Conservation (phyloP, 306 rosid genomes). For the Corylus heterophylla region DNA sequence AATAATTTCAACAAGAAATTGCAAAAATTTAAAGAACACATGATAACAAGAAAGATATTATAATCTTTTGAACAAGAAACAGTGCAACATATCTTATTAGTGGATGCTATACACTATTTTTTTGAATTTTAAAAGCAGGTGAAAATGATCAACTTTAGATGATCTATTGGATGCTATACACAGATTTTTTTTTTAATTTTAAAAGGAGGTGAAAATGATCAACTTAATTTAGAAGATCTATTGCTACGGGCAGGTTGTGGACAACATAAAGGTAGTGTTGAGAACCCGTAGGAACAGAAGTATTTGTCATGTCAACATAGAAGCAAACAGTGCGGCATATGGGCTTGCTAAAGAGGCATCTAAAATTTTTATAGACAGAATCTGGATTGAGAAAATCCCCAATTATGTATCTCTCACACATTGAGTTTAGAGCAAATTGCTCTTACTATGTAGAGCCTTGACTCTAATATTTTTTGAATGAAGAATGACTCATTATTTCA, state of each 20-base stretch:
- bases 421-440: too few relatives aligned
- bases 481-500: too few relatives aligned
- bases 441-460: too few relatives aligned
- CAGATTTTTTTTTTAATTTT: background rate
- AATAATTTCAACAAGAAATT: background rate
- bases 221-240: background rate
- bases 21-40: background rate
- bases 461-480: too few relatives aligned
- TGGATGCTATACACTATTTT: background rate
- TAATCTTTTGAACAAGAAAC: background rate
- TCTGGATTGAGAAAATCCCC: too few relatives aligned
- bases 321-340: too few relatives aligned
- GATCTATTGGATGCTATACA: background rate
- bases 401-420: too few relatives aligned
- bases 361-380: too few relatives aligned
- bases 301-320: too few relatives aligned
- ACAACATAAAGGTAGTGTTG: too few relatives aligned
- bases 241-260: background rate
- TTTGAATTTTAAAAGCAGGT: background rate
- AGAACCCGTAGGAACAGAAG: too few relatives aligned
- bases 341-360: too few relatives aligned
- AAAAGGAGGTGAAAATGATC: background rate
- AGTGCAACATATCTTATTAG: background rate
- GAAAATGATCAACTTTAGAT: background rate
- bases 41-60: background rate